These are phyloP conservation scores for Singerocomus inundabilis DNA, from an alignment of 1,284 basidiomycete genomes.

Conservation along the genomic window DNA sequence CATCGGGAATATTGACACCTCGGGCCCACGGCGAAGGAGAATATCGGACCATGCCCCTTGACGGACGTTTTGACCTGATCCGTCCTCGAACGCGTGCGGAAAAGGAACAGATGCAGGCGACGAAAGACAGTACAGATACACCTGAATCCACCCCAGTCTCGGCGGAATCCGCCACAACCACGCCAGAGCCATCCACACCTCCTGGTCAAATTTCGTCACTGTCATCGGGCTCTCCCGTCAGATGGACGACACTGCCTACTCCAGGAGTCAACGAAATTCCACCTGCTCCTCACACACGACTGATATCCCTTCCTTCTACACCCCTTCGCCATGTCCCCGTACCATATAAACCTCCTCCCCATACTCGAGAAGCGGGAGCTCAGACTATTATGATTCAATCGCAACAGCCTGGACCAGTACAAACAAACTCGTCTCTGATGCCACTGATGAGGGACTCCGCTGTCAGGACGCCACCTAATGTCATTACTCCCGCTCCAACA, in stretches of 20 bases:
- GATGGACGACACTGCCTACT: slow-evolving; percentile 48
- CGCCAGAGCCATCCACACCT: slow-evolving; percentile 29
- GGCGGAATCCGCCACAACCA: slow-evolving; percentile 5
- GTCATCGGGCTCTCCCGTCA: slow-evolving; percentile 22
- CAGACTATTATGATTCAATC: slow-evolving; percentile 17
- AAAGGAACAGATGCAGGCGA: slow-evolving; percentile 11
- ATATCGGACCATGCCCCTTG: slow-evolving; percentile 56
- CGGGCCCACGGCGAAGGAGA: slow-evolving; percentile 26
- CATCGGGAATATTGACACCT: slow-evolving; percentile 8
- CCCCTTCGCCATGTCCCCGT: slow-evolving; percentile 22
- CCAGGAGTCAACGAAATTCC: slow-evolving; percentile 56
- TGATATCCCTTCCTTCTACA: slow-evolving; percentile 34
- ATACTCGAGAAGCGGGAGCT: slow-evolving; percentile 22
- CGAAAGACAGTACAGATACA: slow-evolving; percentile 2
- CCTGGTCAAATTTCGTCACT: slow-evolving; percentile 20
- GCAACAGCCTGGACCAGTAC: slow-evolving; percentile 4
- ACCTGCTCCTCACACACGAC: slow-evolving; percentile 37
- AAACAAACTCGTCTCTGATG: slow-evolving; percentile 56
- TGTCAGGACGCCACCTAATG: slow-evolving; percentile 69
- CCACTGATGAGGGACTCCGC: slow-evolving; percentile 68
- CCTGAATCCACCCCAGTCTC: slow-evolving; percentile 8
- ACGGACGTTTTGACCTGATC: slow-evolving; percentile 85
- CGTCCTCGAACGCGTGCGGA: slow-evolving; percentile 50
- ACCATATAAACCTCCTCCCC: slow-evolving; percentile 14
- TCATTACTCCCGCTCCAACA: slow-evolving; percentile 49